Evolutionary conservation across 2,329 filamentous ascomycete genomes (phyloP), one percentile per base, ranked within the genome.

Genomic region (Colletotrichum orchidophilum): DNA sequence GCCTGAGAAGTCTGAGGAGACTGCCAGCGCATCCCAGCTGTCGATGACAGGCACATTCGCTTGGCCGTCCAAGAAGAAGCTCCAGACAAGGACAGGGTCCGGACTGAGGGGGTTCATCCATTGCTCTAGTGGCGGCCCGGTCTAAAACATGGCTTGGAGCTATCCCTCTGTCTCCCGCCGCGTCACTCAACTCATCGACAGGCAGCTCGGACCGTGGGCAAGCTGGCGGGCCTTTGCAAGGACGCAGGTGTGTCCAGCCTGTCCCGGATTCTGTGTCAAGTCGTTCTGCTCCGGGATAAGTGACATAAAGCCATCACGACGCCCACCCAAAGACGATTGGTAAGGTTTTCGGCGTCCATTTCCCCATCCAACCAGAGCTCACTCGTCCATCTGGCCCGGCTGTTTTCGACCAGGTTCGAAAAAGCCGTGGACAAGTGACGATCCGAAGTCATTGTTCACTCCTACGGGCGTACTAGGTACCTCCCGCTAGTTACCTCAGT

Each of bases 141-240:
- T 49, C 68, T 59, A 71, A 73, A 70, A 73, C 71, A 72, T 70
- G 57, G 61, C 68, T 68, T 58, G 58, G 39, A 55, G 63, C 62
- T 61, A 63, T 63, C 65, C 60, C 66, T 63, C 26, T 54, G 29
- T 57, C 46, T 68, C 24, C 59, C 58, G 26, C 52, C 26, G 50
- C 63, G 57, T 67, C 63, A 57, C 57, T 67, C 58, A 18, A 63
- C 33, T 46, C 39, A n/a, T n/a, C 39, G 18, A 46, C 39, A 42
- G n/a, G 29, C 33, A 58, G 68, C 64, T 68, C 65, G 53, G 64
- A 49, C 64, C 55, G 58, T 53, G 66, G 50, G 61, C 57, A 35
- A 50, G 49, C 18, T 27, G 26, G 55, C 52, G 39, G 67, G 64
- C 52, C 63, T 57, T 29, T 18, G 46, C 58, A 52, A 35, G 52